Evolutionary conservation across 2,329 filamentous ascomycete genomes (phyloP).

Genomic region (Cladosporium cucumerinum): DNA sequence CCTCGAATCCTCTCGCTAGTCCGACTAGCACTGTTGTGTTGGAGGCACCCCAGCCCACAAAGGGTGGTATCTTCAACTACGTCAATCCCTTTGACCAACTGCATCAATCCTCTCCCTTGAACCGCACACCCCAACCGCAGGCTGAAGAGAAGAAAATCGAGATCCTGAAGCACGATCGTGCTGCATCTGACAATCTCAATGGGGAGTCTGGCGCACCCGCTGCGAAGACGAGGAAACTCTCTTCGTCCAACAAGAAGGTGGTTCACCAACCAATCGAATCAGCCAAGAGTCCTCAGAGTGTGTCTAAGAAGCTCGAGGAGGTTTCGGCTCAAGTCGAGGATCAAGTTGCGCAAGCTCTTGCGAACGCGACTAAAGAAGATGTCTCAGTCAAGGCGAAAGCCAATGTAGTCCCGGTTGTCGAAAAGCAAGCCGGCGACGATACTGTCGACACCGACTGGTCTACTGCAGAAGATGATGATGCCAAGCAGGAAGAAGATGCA

Average conservation of each 20-base stretch:
- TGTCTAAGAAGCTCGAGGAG: conserved; percentile 66
- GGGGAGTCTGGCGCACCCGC: conserved; percentile 29
- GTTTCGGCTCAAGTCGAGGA: conserved; percentile 59
- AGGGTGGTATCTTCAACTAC: conserved; percentile 60
- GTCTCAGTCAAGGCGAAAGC: conserved; percentile 42
- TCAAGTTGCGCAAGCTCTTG: conserved; percentile 64
- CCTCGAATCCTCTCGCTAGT: conserved; percentile 31
- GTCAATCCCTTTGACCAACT: conserved; percentile 70
- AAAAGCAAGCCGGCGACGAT: conserved; percentile 51
- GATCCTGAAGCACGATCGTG: conserved; percentile 45
- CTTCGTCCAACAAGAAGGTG: conserved; percentile 18
- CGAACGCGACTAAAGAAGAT: conserved; percentile 39
- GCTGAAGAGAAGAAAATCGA: conserved; percentile 39
- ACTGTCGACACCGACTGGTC: conserved; percentile 72
- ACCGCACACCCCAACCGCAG: conserved; percentile 50
- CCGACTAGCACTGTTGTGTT: conserved; percentile 33
- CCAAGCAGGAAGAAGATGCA: conserved; percentile 64
- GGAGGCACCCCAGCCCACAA: conserved; percentile 39
- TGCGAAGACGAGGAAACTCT: conserved; percentile 38
- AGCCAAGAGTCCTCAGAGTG: conserved; percentile 53
- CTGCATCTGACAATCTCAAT: conserved; percentile 34
- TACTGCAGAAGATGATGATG: conserved; percentile 72
- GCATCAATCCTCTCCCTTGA: conserved; percentile 62
- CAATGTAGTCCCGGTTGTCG: conserved; percentile 21
- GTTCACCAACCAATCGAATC: conserved; percentile 19